Base-by-base conservation (phyloP, 2,329 filamentous ascomycete species). In the Didymella pinodella region DNA sequence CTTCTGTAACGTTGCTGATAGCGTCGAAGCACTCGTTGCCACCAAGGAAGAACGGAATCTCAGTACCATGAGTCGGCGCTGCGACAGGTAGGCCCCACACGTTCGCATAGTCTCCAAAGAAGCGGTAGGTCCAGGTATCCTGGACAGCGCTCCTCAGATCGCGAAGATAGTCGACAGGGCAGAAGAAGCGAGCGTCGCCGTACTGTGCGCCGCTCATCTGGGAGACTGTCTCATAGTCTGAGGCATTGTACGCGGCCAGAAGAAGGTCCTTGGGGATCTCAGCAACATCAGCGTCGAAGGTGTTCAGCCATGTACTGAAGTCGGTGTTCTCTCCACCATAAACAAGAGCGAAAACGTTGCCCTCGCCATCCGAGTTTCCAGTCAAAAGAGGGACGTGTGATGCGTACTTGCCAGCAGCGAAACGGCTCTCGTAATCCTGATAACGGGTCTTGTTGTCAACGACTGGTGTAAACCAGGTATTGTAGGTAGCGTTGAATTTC, bases 121-220 rank as follows among this genome's bases (percentile, higher is more conserved):
- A 81, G 28, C 79, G 78, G 65, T 81, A 81, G 3, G 71, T 70
- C 79, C 79, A 81, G 0, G 78, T 81, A 7, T 76, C 59, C 59
- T 81, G 79, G 6, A 53, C 16, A 10, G 61, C 36, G 54, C 74
- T 77, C 44, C 80, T 78, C 22, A 81, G 40, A 56, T 81, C 77
- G 28, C 77, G 59, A 11, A 81, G 66, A 47, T 72, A 65, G 38
- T 72, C 68, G 3, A 69, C 64, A 2, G 70, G 63, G 61, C 80
- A 82, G 64, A 80, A 77, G 71, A 82, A 82, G 11, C 79, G 79
- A 4, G 79, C 80, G 18, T 82, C 80, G 28, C 80, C 81, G 43
- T 72, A 72, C 66, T 81, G 79, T 0, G 70, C 67, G 16, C 80
- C 81, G 57, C 79, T 80, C 61, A 78, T 76, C 11, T 76, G 72